Evolutionary conservation across 2,329 filamentous ascomycete species (phyloP).

Genomic region (Colletotrichum acutatum): DNA sequence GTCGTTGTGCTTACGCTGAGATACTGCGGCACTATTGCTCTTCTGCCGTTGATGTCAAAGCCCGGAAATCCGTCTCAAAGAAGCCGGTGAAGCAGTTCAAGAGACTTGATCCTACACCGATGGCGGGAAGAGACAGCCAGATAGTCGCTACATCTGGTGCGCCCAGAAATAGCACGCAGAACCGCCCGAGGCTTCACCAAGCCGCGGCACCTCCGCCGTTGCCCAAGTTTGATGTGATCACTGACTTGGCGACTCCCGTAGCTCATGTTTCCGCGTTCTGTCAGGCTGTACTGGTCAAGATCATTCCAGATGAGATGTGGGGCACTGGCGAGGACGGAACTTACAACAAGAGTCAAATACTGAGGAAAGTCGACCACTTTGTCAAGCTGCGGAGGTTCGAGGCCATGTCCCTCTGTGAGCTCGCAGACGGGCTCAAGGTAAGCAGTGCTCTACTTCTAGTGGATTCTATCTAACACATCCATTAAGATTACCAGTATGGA

Average conservation of each 20-base stretch:
- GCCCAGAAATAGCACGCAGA: not conserved
- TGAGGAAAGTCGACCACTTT: conserved; percentile 81
- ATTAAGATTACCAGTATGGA: conserved; percentile 71
- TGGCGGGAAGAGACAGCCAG: not conserved
- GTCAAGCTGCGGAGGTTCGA: conserved; percentile 84
- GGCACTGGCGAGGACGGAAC: conserved; percentile 64
- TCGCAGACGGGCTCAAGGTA: conserved; percentile 81
- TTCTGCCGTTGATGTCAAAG: conserved; percentile 42
- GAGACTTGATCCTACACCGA: not conserved
- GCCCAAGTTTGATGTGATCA: conserved; percentile 64
- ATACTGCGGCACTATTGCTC: conserved; percentile 87
- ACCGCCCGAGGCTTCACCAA: not conserved
- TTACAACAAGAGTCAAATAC: conserved; percentile 71
- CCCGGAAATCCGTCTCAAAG: conserved; percentile 1
- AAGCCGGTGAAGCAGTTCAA: conserved; percentile 5
- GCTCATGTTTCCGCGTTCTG: conserved; percentile 87
- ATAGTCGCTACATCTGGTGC: not conserved
- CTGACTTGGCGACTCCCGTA: conserved; percentile 74
- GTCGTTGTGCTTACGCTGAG: conserved; percentile 81
- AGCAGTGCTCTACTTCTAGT: conserved; percentile 6
- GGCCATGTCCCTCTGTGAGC: conserved; percentile 80
- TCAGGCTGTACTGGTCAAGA: conserved; percentile 75
- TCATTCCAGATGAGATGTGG: conserved; percentile 83
- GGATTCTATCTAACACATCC: not conserved
- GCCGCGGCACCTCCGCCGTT: not conserved